Conservation (phyloP, 2,329 filamentous ascomycete genomes). For the Ophiosphaerella narmari region DNA sequence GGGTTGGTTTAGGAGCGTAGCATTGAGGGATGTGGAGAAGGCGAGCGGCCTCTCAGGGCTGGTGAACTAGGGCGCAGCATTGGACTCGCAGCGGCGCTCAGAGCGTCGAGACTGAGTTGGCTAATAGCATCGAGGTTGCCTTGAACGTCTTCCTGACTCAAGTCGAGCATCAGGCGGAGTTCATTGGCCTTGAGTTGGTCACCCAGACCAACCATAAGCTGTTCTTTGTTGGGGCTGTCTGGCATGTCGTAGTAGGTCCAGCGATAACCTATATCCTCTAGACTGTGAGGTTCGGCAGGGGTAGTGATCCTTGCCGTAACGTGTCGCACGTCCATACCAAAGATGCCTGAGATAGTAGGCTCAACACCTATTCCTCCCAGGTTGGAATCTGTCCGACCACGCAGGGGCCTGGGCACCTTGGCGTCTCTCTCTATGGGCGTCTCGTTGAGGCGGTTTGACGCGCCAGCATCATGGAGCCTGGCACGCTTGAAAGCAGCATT, state of each 20-base stretch:
- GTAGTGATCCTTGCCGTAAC: conserved; percentile 37
- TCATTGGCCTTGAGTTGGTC: conserved; percentile 42
- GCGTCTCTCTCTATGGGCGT: conserved; percentile 38
- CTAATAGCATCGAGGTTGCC: conserved; percentile 43
- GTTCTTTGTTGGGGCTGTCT: conserved; percentile 33
- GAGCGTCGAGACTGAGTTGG: conserved; percentile 43
- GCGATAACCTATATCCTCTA: conserved; percentile 37
- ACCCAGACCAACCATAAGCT: conserved; percentile 43
- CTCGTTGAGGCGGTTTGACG: conserved; percentile 41
- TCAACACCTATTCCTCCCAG: conserved; percentile 38
- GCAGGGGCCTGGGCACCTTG: conserved; percentile 38
- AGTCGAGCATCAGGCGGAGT: conserved; percentile 43
- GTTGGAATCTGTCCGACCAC: conserved; percentile 28
- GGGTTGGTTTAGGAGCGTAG: conserved; percentile 13
- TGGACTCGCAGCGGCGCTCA: conserved; percentile 43
- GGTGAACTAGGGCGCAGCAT: conserved; percentile 43
- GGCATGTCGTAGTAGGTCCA: conserved; percentile 43
- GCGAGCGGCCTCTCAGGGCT: conserved; percentile 39
- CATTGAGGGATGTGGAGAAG: conserved; percentile 38
- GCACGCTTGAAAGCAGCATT: conserved; percentile 45
- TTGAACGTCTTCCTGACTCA: conserved; percentile 43
- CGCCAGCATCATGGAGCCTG: conserved; percentile 42
- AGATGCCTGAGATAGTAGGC: conserved; percentile 40
- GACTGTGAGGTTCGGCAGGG: conserved; percentile 38
- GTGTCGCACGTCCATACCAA: conserved; percentile 44